phyloP scores from a whole-genome alignment of 208 protist species.

The Phytomonas sp. region DNA sequence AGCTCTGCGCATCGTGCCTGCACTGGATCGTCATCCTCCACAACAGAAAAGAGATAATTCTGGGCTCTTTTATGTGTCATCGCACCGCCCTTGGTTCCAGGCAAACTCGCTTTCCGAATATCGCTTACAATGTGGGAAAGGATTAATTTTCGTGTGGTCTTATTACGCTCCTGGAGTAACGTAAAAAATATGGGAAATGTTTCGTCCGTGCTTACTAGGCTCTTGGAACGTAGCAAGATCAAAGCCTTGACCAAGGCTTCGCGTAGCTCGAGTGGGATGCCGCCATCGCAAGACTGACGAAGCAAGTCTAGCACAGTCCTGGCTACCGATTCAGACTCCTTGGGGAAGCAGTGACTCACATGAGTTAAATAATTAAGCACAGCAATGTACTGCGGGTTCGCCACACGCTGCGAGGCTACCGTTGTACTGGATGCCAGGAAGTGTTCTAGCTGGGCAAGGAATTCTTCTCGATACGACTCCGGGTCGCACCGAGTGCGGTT shows the following conservation, averaged over 20 bases:
- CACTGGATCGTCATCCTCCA: slow-evolving; percentile 88
- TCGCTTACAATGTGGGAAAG: slow-evolving; percentile 93
- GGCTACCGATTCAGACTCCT: slow-evolving; percentile 62
- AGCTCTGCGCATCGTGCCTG: slow-evolving; percentile 93
- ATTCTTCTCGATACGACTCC: slow-evolving; percentile 94
- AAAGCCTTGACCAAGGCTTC: slow-evolving; percentile 86
- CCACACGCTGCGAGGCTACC: slow-evolving; percentile 73
- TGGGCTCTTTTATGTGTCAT: slow-evolving; percentile 91
- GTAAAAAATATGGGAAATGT: slow-evolving; percentile 94
- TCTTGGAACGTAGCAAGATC: slow-evolving; percentile 91
- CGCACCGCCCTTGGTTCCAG: slow-evolving; percentile 55
- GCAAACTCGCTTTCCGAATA: slow-evolving; percentile 91
- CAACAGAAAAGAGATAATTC: slow-evolving; percentile 93
- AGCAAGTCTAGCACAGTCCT: slow-evolving; percentile 88
- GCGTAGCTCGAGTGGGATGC: slow-evolving; percentile 77
- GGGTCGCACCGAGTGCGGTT: slow-evolving; percentile 93
- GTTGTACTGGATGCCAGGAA: slow-evolving; percentile 88
- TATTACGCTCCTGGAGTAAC: slow-evolving; percentile 94
- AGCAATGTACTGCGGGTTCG: slow-evolving; percentile 83
- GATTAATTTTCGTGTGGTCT: slow-evolving; percentile 82
- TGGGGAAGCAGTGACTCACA: slow-evolving; percentile 87
- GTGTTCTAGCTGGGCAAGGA: slow-evolving; percentile 91
- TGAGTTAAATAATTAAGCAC: slow-evolving; percentile 82
- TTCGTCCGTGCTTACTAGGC: slow-evolving; percentile 72
- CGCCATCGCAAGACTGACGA: slow-evolving; percentile 25